Conservation (phyloP, 1,284 basidiomycete genomes). For the Paramarasmius palmivorus region DNA sequence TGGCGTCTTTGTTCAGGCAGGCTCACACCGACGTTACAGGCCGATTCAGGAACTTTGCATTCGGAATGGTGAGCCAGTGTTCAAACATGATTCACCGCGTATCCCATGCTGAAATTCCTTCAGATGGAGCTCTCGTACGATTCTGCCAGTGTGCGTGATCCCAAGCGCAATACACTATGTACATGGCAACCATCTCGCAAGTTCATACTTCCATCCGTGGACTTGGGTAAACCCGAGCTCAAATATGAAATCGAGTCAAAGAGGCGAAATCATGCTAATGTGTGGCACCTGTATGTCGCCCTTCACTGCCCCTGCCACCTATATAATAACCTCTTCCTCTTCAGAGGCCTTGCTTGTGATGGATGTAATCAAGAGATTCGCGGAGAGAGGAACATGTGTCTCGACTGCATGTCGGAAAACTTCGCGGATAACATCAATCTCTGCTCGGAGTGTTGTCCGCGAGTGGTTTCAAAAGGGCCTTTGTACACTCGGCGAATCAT, state of each 20-base stretch:
- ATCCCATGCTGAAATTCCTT: slow-evolving; percentile 1
- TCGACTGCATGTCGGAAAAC: slow-evolving; percentile 33
- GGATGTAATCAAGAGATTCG: slow-evolving; percentile 32
- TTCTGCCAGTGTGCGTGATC: slow-evolving; percentile 31
- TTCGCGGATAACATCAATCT: slow-evolving; percentile 35
- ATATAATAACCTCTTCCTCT: neutral
- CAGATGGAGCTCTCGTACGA: slow-evolving; percentile 23
- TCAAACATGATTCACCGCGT: too few species aligned
- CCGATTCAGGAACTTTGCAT: slow-evolving; percentile 15
- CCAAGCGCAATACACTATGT: slow-evolving; percentile 14
- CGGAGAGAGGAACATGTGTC: slow-evolving; percentile 30
- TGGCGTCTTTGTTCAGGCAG: slow-evolving; percentile 23
- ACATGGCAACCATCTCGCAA: too few species aligned
- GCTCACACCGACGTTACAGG: slow-evolving; percentile 8
- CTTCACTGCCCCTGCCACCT: too few species aligned
- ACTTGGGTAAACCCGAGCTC: too few species aligned
- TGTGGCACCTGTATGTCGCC: too few species aligned
- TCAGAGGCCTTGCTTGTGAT: slow-evolving; percentile 35
- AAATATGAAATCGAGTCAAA: too few species aligned
- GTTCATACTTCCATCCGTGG: too few species aligned
- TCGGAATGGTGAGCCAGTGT: slow-evolving; percentile 16
- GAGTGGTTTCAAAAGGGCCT: slow-evolving; percentile 1
- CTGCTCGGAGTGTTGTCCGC: slow-evolving; percentile 29
- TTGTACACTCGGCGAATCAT: slow-evolving; percentile 3
- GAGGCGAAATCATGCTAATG: too few species aligned